Conservation (phyloP, 306 rosid species). For the Carpinus fangiana region DNA sequence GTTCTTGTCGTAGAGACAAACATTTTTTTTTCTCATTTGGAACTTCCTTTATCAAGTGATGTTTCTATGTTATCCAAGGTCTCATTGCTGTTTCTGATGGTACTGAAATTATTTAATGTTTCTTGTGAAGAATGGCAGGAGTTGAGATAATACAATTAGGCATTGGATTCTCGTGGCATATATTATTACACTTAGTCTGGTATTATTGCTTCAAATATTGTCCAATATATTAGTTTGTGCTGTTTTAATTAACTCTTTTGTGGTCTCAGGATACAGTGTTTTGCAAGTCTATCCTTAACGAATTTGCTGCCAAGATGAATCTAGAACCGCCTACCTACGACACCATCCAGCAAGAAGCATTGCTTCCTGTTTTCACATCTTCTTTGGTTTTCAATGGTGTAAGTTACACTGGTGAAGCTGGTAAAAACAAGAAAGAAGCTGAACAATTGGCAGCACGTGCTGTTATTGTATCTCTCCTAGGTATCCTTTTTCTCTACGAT, state of each 20-base stretch:
- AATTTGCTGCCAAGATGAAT: slow-evolving; percentile 50
- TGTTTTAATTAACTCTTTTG: background rate
- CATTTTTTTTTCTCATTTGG: background rate
- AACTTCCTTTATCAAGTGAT: background rate
- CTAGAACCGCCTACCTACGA: slow-evolving; percentile 37
- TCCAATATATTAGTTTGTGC: background rate
- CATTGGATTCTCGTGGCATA: background rate
- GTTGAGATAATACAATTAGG: background rate
- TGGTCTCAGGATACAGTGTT: slow-evolving; percentile 33
- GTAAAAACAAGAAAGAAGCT: slow-evolving; percentile 59
- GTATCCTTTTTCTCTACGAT: slow-evolving; percentile 34
- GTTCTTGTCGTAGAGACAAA: background rate
- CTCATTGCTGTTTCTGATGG: background rate
- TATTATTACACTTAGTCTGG: background rate
- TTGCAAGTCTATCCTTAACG: slow-evolving; percentile 55
- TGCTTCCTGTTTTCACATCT: slow-evolving; percentile 40
- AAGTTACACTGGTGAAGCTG: slow-evolving; percentile 33
- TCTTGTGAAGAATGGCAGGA: slow-evolving; percentile 3
- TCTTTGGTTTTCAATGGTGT: slow-evolving; percentile 50
- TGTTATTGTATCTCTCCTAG: slow-evolving; percentile 46
- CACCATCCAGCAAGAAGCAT: slow-evolving; percentile 26
- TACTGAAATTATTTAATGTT: background rate
- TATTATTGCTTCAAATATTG: background rate
- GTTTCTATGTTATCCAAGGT: background rate
- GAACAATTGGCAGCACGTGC: slow-evolving; percentile 59